Evolutionary conservation across 176 grass and related monocot species (phyloP), one percentile per base, ranked within the genome.

Genomic region (Eremochloa ophiuroides): DNA sequence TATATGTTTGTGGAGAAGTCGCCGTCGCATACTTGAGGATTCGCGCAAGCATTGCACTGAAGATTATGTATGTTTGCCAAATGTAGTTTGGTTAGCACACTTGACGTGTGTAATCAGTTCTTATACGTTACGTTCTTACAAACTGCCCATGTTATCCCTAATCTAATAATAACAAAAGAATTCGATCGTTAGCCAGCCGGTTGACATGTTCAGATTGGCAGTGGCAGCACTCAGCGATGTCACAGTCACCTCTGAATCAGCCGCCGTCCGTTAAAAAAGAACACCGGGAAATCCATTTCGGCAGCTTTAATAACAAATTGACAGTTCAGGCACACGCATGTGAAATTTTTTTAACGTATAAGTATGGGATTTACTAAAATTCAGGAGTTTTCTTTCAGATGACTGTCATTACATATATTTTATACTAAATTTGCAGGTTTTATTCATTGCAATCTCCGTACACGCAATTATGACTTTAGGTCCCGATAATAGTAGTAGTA

Each of bases 31-130:
- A 50, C 5, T 23, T 42, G 10, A 58, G 0, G 22, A 65, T 67
- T 78, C 27, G 26, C 73, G 27, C 34, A 27, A 8, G 18, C 78
- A 46, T 66, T 78, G 46, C 7, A 16, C 20, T 20, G 43, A 13
- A 51, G 40, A 80, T 34, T 46, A 66, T 78, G 42, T 27, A 66
- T 66, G 60, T 71, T 69, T 62, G 86, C 75, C 75, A 79, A 74
- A 31, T 74, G 86, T 48, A 9, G 15, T 38, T 25, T 46, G 3
- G 22, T 28, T 4, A 10, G 3, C 37, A 25, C 17, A 14, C 17
- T 20, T 26, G 41, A 29, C 20, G 40, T 44, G 31, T 9, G 0
- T 84, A 43, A 33, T 18, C n/a, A 34, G 47, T 4, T 16, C 58
- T 15, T 74, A 40, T 1, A 56, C 53, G 22, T 27, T 50, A 66